phyloP scores from a whole-genome alignment of 768 basidiomycete genomes.

The Leucocoprinus leucothites region DNA sequence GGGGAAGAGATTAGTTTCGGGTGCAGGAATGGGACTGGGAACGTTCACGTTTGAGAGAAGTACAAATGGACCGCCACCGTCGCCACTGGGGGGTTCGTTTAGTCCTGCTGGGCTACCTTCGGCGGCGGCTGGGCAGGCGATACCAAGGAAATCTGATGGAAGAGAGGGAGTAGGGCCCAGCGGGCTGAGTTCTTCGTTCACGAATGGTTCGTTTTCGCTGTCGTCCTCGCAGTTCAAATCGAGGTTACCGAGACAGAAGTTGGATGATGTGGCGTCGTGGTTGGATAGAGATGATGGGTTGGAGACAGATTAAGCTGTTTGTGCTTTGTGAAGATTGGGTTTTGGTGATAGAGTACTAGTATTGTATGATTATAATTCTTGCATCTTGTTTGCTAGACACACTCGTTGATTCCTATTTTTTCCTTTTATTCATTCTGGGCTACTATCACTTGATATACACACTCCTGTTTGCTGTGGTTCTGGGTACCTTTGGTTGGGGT shows the following conservation, averaged over 20 bases:
- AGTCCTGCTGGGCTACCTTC: not conserved
- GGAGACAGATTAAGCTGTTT: constrained; percentile 3
- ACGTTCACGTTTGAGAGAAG: not conserved
- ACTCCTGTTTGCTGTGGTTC: no score
- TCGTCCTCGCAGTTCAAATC: constrained; percentile 1
- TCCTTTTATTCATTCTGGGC: not conserved
- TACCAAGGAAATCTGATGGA: not conserved
- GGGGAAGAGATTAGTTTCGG: constrained; percentile 8
- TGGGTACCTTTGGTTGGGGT: not conserved
- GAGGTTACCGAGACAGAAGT: constrained; percentile 1
- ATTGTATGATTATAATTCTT: constrained; percentile 11
- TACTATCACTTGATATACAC: not conserved
- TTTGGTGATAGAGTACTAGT: not conserved
- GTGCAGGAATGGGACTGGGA: not conserved
- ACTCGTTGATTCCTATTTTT: not conserved
- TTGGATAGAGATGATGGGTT: constrained; percentile 4
- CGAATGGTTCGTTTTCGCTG: not conserved
- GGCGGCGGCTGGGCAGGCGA: not conserved
- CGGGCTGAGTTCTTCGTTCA: not conserved
- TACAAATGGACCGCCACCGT: not conserved
- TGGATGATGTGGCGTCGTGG: constrained; percentile 10
- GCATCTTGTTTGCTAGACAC: not conserved
- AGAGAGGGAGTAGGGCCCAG: not conserved
- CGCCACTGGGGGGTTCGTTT: not conserved
- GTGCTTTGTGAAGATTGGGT: not conserved